Evolutionary conservation across 2,329 filamentous ascomycete genomes (phyloP), one percentile per base, ranked within the genome.

Genomic region (Calonectria pseudoturangicola): DNA sequence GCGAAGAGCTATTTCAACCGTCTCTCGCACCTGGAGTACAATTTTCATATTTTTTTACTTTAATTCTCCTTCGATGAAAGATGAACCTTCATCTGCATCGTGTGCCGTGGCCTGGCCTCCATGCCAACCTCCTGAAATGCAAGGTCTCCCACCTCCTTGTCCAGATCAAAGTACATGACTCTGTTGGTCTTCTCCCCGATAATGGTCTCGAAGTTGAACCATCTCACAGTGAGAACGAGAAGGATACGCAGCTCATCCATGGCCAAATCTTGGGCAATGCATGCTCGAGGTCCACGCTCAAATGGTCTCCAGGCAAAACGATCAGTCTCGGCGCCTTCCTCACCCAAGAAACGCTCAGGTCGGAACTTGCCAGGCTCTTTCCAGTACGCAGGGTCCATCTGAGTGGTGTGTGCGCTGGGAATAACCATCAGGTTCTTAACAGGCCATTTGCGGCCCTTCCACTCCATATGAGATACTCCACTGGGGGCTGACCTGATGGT

Each of bases 351-450:
- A 33, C 54, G 54, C 54, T 58, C 54, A 7, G 54, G 54, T 2
- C 54, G 54, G 33, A 58, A 58, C n/a, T 58, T 58, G 4, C 54
- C 54, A 27, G 54, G 54, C n/a, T 58, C 54, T 33, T 58, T 58
- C 54, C 54, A 58, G 54, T 58, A 27, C 4, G 30, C 54, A 39
- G 54, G 54, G n/a, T 58, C 54, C 54, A 58, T 58, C 2, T 58
- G 33, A 2, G 54, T 58, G n/a, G 54, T 58, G n/a, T 58, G 54
- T 13, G 54, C 54, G 54, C 54, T 58, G n/a, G 54, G 54, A 15
- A 58, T 58, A 18, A 58, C 54, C 54, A 58, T 58, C 54, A 58
- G n/a, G 54, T 58, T 58, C 54, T 58, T 58, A 1, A 58, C 54
- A 3, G 54, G 54, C 54, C 54, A 58, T 15, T 58, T 58, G 30